Evolutionary conservation across 306 rosid genomes (phyloP), one percentile per base, ranked within the genome.

Genomic region (Sophora flavescens): DNA sequence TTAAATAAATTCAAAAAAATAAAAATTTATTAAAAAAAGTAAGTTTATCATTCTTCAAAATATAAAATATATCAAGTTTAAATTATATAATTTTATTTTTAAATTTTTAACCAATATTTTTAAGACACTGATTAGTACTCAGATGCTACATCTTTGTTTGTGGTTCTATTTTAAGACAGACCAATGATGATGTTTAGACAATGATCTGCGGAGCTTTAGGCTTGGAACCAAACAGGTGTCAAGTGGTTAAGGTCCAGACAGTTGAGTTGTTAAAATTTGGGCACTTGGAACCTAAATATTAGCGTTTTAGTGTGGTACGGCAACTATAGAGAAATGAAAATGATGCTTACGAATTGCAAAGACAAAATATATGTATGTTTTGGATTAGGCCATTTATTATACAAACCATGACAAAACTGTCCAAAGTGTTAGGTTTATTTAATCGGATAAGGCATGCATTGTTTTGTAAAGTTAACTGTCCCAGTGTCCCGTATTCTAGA

Each of bases 191-290:
- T 22, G 22, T 22, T 22, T 22, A 22, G 22, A 70, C 39, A 54
- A 44, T 14, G 58, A 59, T 15, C 1, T 58, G 1, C 41, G 6
- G 17, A 14, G 15, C 22, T 61, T 47, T 61, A 10, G 63, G 70
- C 18, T 62, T 16, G 7, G 54, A 57, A 59, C 1, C 32, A 28
- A 63, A 70, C 79, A 82, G 30, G 82, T 82, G 82, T 76, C 82
- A 67, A 22, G 64, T 18, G 41, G 11, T 53, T 63, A 44, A 63
- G 11, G 47, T 2, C 10, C 1, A 33, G 30, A 70, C 48, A 5
- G 22, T 18, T 44, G 18, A 56, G 70, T 35, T 47, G 61, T 62
- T 61, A 62, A 75, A 51, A 32, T 36, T 15, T 14, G 72, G 62
- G 48, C 78, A 76, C 42, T 18, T 70, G 78, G 78, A 39, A 71